A percentile compares a stretch with the other conserved stretches of the same genome.
Conservation (phyloP, 2,329 filamentous ascomycete genomes). For the Fusarium setosum region DNA sequence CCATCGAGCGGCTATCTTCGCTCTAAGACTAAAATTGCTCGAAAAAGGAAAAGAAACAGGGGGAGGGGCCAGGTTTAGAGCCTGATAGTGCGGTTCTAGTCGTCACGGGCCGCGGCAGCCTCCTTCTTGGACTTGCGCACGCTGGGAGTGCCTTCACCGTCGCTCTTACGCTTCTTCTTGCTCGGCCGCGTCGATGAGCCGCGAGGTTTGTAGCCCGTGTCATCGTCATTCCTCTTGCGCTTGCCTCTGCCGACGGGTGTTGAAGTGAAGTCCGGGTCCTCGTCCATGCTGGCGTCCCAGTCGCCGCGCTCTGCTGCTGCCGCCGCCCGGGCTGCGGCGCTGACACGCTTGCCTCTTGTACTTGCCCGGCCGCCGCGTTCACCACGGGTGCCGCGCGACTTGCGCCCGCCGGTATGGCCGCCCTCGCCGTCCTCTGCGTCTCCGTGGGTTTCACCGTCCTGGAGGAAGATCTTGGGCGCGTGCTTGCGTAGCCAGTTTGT, state of each 20-base stretch:
- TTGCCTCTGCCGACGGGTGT: conserved; percentile 53
- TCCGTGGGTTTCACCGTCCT: conserved; percentile 68
- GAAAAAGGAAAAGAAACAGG: not conserved
- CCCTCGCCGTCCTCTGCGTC: conserved; percentile 52
- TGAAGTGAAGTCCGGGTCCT: conserved; percentile 48
- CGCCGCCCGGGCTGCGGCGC: conserved; percentile 37
- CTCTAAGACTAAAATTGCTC: not conserved
- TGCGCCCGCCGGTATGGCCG: conserved; percentile 47
- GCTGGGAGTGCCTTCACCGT: conserved; percentile 52
- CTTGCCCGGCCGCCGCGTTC: conserved; percentile 54
- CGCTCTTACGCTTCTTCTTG: conserved; percentile 71
- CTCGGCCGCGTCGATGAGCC: conserved; percentile 63
- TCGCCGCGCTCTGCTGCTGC: conserved; percentile 42
- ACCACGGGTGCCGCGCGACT: conserved; percentile 49
- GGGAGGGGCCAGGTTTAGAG: not conserved
- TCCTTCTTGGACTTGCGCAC: conserved; percentile 51
- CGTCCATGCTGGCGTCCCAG: conserved; percentile 54
- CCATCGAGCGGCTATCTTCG: conserved; percentile 9
- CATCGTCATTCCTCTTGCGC: conserved; percentile 71
- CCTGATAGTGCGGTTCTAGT: conserved; percentile 42
- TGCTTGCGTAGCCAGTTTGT: conserved; percentile 95
- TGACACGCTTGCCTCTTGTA: conserved; percentile 51
- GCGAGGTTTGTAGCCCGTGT: conserved; percentile 69
- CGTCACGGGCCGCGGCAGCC: conserved; percentile 38
- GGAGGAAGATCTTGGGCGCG: conserved; percentile 85